Evolutionary conservation across 371 early-diverging fungal species (phyloP).

Genomic region (Mucor circinelloides): DNA sequence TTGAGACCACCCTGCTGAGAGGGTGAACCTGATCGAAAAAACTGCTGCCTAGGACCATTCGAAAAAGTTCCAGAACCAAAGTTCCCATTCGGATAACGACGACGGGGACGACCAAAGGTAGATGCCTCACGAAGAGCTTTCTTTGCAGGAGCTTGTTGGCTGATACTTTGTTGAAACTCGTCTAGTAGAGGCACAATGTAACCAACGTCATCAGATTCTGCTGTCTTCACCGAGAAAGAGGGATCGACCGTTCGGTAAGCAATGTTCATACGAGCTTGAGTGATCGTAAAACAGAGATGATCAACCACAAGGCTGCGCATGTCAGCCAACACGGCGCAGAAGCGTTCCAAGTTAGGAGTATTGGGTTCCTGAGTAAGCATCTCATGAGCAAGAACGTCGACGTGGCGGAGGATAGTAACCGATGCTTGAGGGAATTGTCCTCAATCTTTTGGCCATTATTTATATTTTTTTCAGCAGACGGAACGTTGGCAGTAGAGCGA

Average conservation of each 20-base stretch:
- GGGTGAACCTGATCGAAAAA: background rate
- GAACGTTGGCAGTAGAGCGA: constrained; percentile 16
- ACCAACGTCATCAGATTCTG: background rate
- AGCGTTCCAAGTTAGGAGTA: background rate
- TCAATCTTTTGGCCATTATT: constrained; percentile 16
- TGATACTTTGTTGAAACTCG: background rate
- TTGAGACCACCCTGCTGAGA: too few relatives aligned
- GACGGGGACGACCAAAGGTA: background rate
- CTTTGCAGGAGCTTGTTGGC: background rate
- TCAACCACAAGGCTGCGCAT: constrained; percentile 4
- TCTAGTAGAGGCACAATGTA: constrained; percentile 3
- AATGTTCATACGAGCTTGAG: constrained; percentile 6
- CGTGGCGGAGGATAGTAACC: constrained; percentile 15
- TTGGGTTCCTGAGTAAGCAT: background rate
- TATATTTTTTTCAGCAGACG: constrained; percentile 5
- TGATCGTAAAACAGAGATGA: constrained; percentile 7
- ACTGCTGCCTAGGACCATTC: too few relatives aligned
- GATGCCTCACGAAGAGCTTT: constrained; percentile 1
- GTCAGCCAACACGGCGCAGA: constrained; percentile 10
- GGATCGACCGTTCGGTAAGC: constrained; percentile 8
- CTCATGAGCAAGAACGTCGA: constrained; percentile 12
- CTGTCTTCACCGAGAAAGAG: constrained; percentile 2
- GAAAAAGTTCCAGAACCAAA: background rate
- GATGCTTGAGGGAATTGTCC: constrained; percentile 7
- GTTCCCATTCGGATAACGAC: background rate